Evolutionary conservation across 1,284 basidiomycete genomes (phyloP).

Genomic region (Melampsora occidentalis): DNA sequence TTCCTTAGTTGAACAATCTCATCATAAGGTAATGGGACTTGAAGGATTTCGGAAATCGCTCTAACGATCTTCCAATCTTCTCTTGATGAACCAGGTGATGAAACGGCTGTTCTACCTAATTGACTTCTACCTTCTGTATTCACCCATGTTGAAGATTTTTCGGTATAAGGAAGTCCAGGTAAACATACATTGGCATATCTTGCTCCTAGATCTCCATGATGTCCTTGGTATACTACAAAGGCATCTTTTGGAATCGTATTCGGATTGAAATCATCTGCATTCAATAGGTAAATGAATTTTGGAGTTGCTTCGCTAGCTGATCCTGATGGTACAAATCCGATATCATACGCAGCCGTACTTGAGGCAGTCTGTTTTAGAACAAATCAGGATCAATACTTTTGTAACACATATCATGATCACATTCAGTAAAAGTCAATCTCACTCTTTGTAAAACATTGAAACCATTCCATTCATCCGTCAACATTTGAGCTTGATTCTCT

Average conservation of each 20-base stretch:
- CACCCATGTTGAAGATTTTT: conserved; percentile 91
- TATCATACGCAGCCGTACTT: conserved; percentile 89
- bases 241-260: conserved; percentile 86
- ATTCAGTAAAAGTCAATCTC: conserved; percentile 50
- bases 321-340: conserved; percentile 83
- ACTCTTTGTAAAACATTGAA: conserved; percentile 90
- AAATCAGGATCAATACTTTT: conserved; percentile 6
- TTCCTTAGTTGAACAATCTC: conserved; percentile 82
- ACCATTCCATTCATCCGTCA: conserved; percentile 92
- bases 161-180: conserved; percentile 91
- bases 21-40: conserved; percentile 80
- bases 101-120: conserved; percentile 84
- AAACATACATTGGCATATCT: conserved; percentile 94
- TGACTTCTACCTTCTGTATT: conserved; percentile 96
- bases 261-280: conserved; percentile 90
- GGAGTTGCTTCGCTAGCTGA: conserved; percentile 72
- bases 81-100: conserved; percentile 87
- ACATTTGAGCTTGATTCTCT: conserved; percentile 68
- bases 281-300: conserved; percentile 96
- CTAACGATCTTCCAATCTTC: conserved; percentile 99
- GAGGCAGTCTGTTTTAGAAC: conserved; percentile 64
- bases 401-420: background rate
- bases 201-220: conserved; percentile 95
- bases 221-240: conserved; percentile 98
- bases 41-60: conserved; percentile 86